Conservation (phyloP, 495 filamentous ascomycete species). For the Neohortaea acidophila region DNA sequence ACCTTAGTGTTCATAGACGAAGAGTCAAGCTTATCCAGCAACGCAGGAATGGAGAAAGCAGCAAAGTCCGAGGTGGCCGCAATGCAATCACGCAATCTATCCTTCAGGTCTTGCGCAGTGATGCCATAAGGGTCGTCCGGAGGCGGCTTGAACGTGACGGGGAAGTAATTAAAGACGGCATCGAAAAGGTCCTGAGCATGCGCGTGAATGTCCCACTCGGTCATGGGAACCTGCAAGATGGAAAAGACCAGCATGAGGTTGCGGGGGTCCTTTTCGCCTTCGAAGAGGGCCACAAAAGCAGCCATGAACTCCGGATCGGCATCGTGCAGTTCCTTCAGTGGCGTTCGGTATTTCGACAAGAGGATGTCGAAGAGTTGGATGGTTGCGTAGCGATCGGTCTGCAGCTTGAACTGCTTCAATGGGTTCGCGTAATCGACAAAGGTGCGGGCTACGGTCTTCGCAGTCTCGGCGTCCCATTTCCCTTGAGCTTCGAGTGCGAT, state of each 20-base stretch:
- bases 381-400: constrained; percentile 51
- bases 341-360: constrained; percentile 47
- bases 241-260: constrained; percentile 71
- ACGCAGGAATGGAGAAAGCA: constrained; percentile 49
- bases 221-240: constrained; percentile 52
- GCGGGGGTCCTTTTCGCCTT: constrained; percentile 61
- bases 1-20: constrained; percentile 61
- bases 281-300: constrained; percentile 51
- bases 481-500: constrained; percentile 26
- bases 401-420: constrained; percentile 32
- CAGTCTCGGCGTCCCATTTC: constrained; percentile 27
- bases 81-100: constrained; percentile 54
- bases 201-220: constrained; percentile 53
- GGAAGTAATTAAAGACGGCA: constrained; percentile 64
- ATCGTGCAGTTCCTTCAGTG: constrained; percentile 22
- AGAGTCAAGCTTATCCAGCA: constrained; percentile 64
- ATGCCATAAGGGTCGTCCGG: constrained; percentile 64
- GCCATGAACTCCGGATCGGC: constrained; percentile 36
- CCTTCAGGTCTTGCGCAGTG: constrained; percentile 57
- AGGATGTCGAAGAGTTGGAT: constrained; percentile 49
- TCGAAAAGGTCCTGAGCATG: constrained; percentile 53
- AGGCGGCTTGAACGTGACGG: constrained; percentile 60
- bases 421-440: constrained; percentile 27
- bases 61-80: constrained; percentile 53
- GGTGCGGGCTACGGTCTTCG: constrained; percentile 19